Conservation (phyloP, 192 early-diverging fungal species). For the Umbelopsis sp. region DNA sequence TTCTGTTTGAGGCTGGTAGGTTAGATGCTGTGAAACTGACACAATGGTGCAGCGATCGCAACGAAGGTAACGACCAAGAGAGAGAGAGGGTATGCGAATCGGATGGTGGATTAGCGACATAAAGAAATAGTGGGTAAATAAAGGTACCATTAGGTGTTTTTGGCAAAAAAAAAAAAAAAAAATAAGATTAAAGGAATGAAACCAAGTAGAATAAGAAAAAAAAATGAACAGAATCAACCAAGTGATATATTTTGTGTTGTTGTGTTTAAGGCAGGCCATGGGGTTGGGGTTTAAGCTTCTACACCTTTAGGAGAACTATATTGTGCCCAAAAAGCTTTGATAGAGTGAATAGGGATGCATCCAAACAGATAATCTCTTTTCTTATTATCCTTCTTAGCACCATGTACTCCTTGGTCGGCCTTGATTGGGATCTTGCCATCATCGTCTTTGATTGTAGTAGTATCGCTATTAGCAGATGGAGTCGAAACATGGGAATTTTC, state of each 20-base stretch:
- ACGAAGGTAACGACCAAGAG: not conserved
- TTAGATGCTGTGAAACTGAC: not conserved
- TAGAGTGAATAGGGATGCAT: not conserved
- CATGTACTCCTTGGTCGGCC: not conserved
- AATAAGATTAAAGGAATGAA: slow-evolving; percentile 16
- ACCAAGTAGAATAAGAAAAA: not conserved
- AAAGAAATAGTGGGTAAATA: not conserved
- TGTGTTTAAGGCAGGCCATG: not conserved
- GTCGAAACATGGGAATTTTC: not conserved
- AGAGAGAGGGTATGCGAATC: not conserved
- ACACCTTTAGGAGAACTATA: not conserved
- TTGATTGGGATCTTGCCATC: not conserved
- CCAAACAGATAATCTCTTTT: slow-evolving; percentile 3
- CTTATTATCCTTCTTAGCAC: not conserved
- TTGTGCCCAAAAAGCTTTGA: slow-evolving; percentile 1
- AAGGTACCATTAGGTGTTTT: not conserved
- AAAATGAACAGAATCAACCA: not conserved
- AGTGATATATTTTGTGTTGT: not conserved
- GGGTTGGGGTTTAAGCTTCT: not conserved
- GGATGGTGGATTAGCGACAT: slow-evolving; percentile 4
- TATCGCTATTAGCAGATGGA: slow-evolving; percentile 18
- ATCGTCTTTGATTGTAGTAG: slow-evolving; percentile 9
- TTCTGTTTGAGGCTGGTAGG: too few relatives aligned
- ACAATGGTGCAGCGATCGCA: not conserved
- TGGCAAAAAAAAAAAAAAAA: not conserved